Conservation (phyloP, 306 rosid genomes). For the Malus sylvestris region DNA sequence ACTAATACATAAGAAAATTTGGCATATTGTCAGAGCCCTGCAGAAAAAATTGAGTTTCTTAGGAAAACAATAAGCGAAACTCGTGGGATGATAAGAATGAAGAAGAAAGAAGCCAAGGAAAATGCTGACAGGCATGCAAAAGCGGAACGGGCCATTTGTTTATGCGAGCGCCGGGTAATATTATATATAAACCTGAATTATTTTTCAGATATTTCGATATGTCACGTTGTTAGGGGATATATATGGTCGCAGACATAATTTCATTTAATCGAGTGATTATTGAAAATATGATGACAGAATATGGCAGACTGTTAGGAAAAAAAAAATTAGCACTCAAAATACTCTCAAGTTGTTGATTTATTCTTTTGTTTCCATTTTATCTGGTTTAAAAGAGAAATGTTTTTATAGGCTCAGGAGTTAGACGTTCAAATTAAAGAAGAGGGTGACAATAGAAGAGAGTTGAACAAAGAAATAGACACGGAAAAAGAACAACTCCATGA, state of each 20-base stretch:
- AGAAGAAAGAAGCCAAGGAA: constrained; percentile 46
- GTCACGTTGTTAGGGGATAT: not conserved
- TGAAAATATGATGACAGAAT: not conserved
- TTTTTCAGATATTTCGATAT: not conserved
- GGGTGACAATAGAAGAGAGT: constrained; percentile 18
- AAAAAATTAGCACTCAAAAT: not conserved
- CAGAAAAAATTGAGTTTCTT: constrained; percentile 36
- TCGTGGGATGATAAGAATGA: constrained; percentile 30
- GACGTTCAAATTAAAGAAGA: constrained; percentile 43
- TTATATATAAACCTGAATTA: not conserved
- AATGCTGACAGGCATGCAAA: constrained; percentile 37
- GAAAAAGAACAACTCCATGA: constrained; percentile 38
- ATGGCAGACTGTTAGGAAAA: not conserved
- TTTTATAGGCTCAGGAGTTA: constrained; percentile 43
- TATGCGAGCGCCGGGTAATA: constrained; percentile 53
- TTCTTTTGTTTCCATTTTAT: not conserved
- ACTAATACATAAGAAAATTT: not conserved
- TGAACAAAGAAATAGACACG: constrained; percentile 26
- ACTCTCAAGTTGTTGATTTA: not conserved
- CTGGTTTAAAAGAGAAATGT: no score
- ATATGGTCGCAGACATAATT: no score
- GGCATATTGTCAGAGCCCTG: constrained; percentile 29
- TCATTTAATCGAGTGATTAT: not conserved
- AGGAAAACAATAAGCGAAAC: constrained; percentile 39
- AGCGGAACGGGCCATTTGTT: constrained; percentile 67